phyloP scores from a whole-genome alignment of 371 early-diverging fungal genomes.

The Parasitella parasitica region DNA sequence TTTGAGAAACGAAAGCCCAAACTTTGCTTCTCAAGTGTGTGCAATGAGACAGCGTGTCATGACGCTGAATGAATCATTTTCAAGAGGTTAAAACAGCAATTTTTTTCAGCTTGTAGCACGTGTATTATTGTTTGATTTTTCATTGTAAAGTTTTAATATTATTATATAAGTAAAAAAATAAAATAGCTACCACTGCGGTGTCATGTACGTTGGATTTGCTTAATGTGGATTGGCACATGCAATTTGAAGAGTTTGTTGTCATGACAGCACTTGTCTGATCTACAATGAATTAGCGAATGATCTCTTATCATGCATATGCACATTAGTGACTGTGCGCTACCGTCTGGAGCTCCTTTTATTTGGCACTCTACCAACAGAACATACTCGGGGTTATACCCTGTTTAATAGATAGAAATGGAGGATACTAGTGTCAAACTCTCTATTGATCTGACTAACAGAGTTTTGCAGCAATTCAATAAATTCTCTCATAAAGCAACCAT shows the following conservation, averaged over 20 bases:
- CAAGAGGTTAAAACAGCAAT: slow-evolving; percentile 12
- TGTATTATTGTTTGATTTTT: neutral
- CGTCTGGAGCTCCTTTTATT: too few relatives aligned
- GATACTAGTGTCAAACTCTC: slow-evolving; percentile 22
- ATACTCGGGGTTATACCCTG: neutral
- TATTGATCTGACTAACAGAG: slow-evolving; percentile 14
- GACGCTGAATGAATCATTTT: slow-evolving; percentile 29
- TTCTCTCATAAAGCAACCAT: slow-evolving; percentile 3
- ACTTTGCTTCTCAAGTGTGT: slow-evolving; percentile 32
- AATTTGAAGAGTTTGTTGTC: too few relatives aligned
- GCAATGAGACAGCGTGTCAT: slow-evolving; percentile 33
- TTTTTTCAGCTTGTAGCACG: neutral
- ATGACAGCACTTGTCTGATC: neutral
- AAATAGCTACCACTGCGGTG: too few relatives aligned
- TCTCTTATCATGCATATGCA: neutral
- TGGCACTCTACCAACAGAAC: neutral
- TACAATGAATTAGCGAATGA: neutral
- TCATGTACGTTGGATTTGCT: too few relatives aligned
- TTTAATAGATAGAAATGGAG: slow-evolving; percentile 6
- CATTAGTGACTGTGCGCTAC: too few relatives aligned
- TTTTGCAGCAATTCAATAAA: slow-evolving; percentile 8
- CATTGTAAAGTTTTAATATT: neutral
- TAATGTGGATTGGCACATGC: too few relatives aligned
- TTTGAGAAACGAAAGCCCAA: slow-evolving; percentile 13
- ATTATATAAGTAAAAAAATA: too few relatives aligned